Evolutionary conservation across 2,329 filamentous ascomycete genomes (phyloP).

Genomic region (Aspergillus fischeri): DNA sequence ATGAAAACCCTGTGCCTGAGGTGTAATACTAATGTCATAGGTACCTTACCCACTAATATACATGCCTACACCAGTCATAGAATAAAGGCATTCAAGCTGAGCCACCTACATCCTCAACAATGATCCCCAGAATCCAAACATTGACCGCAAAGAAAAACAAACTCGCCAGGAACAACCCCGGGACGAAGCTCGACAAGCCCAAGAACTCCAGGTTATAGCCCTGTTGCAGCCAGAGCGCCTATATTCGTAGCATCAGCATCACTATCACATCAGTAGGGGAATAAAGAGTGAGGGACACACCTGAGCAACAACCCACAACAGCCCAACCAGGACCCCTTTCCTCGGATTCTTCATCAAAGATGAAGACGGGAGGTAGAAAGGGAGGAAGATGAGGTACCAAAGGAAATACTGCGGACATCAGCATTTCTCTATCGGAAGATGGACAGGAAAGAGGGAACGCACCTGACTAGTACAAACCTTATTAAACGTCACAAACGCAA

Average conservation of each 20-base stretch:
- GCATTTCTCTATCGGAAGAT: not conserved
- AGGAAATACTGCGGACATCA: slow-evolving; percentile 74
- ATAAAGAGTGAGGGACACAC: slow-evolving; percentile 29
- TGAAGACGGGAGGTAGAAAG: slow-evolving; percentile 81
- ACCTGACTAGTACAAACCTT: slow-evolving; percentile 99
- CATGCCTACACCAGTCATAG: not conserved
- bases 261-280: not conserved
- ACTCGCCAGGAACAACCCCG: slow-evolving; percentile 73
- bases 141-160: slow-evolving; percentile 81
- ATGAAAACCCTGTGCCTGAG: not conserved
- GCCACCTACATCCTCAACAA: slow-evolving; percentile 62
- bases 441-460: slow-evolving; percentile 27
- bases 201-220: slow-evolving; percentile 74
- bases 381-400: slow-evolving; percentile 94
- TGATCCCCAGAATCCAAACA: slow-evolving; percentile 77
- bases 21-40: not conserved
- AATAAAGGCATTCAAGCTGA: not conserved
- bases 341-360: slow-evolving; percentile 59
- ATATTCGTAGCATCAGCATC: slow-evolving; percentile 31
- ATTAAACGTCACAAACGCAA: slow-evolving; percentile 96
- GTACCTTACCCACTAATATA: not conserved
- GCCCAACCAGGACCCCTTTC: slow-evolving; percentile 62
- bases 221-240: slow-evolving; percentile 69
- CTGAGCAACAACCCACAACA: slow-evolving; percentile 73
- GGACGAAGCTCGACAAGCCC: slow-evolving; percentile 76